Evolutionary conservation across 2,329 filamentous ascomycete genomes (phyloP).

Genomic region (Ilyonectria sp.): DNA sequence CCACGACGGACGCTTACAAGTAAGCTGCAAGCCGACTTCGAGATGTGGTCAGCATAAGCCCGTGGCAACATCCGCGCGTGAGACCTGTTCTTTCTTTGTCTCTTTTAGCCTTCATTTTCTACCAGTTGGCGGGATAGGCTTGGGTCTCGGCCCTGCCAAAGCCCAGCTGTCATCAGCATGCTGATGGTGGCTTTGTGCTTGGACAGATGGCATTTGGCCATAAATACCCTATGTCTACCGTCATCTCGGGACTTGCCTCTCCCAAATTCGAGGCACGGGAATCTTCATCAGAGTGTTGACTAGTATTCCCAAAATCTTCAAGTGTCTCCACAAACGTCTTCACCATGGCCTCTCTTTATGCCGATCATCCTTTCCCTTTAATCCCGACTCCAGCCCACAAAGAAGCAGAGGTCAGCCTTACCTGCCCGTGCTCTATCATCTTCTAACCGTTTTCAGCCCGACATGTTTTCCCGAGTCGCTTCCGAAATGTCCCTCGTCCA

Average conservation of each 20-base stretch:
- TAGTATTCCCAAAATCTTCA: no score
- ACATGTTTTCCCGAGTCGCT: constrained; percentile 47
- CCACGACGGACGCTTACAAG: neutral
- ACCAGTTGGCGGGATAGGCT: neutral
- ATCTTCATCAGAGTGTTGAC: no score
- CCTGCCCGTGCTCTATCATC: neutral
- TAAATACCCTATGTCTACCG: neutral
- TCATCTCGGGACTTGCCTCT: neutral
- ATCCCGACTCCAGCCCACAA: constrained; percentile 18
- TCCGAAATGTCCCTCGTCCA: constrained; percentile 52
- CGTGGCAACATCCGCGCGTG: neutral
- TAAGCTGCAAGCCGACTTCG: neutral
- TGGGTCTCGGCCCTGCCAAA: neutral
- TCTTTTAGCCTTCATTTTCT: neutral
- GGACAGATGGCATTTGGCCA: neutral
- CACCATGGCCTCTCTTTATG: constrained; percentile 22
- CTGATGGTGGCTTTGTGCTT: no score
- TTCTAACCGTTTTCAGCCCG: constrained; percentile 37
- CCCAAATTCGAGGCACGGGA: neutral
- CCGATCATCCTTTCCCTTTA: constrained; percentile 23
- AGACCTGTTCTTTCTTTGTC: neutral
- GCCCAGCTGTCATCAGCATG: no score
- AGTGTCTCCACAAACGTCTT: neutral
- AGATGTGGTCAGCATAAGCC: neutral
- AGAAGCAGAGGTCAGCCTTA: constrained; percentile 10